These are phyloP conservation scores for Aspergillus steynii DNA, from an alignment of 495 filamentous ascomycete genomes.

Conservation along the genomic window DNA sequence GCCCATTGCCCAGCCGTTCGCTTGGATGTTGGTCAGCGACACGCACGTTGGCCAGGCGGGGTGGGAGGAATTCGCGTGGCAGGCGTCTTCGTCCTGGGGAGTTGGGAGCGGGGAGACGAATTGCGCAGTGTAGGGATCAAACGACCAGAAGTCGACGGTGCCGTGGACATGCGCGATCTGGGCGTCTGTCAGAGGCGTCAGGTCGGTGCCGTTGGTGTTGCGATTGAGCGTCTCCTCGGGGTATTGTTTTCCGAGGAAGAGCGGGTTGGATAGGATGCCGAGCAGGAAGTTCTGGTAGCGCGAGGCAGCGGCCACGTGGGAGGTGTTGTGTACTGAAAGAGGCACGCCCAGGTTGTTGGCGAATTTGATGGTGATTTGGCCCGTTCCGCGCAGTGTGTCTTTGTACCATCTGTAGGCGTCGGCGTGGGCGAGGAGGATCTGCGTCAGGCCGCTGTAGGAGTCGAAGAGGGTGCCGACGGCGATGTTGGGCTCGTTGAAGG, in stretches of 20 bases:
- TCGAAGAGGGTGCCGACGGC: constrained; percentile 25
- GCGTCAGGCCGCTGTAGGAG: constrained; percentile 32
- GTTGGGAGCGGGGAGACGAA: constrained; percentile 34
- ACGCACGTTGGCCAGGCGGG: constrained; percentile 42
- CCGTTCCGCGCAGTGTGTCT: constrained; percentile 37
- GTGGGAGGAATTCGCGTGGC: constrained; percentile 29
- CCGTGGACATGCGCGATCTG: constrained; percentile 35
- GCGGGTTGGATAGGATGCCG: constrained; percentile 39
- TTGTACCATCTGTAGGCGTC: constrained; percentile 44
- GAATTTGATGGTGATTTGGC: constrained; percentile 41
- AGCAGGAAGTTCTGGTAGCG: constrained; percentile 44
- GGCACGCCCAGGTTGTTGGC: constrained; percentile 46
- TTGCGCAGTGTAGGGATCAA: constrained; percentile 49
- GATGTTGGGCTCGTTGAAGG: constrained; percentile 44
- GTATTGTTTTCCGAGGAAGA: constrained; percentile 43
- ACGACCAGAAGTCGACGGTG: constrained; percentile 45
- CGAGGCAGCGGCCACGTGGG: constrained; percentile 36
- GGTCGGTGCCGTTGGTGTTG: constrained; percentile 8
- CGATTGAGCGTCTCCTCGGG: constrained; percentile 35
- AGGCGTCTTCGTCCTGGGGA: constrained; percentile 24
- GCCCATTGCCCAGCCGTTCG: constrained; percentile 44
- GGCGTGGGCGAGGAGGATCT: constrained; percentile 41
- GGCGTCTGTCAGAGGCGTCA: constrained; percentile 29
- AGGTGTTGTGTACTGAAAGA: constrained; percentile 27
- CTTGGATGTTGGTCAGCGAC: constrained; percentile 33